Evolutionary conservation across 2,329 filamentous ascomycete genomes (phyloP).

Genomic region (Ceratocystis lukuohia): DNA sequence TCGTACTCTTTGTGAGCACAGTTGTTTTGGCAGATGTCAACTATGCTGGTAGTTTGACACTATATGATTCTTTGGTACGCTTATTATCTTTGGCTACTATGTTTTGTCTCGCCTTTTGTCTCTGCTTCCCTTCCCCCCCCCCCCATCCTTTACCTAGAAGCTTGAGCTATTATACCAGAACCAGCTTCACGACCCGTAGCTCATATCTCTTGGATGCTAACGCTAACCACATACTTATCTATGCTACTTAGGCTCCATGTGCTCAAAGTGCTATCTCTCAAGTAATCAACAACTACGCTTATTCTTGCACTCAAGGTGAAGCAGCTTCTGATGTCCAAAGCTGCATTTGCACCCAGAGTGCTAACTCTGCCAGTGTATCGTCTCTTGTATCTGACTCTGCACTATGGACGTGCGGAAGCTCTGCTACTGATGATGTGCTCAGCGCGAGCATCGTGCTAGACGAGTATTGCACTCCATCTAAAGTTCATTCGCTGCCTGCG

Average conservation of each 20-base stretch:
- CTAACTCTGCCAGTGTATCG: slow-evolving; percentile 29
- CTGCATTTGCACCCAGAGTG: slow-evolving; percentile 40
- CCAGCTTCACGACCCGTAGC: background rate
- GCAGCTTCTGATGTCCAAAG: slow-evolving; percentile 34
- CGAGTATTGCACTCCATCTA: slow-evolving; percentile 37
- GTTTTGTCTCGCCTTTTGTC: slow-evolving; percentile 14
- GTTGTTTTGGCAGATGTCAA: slow-evolving; percentile 24
- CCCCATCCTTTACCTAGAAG: too few species aligned
- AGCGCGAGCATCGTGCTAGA: slow-evolving; percentile 35
- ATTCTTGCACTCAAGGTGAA: slow-evolving; percentile 30
- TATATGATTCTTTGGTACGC: slow-evolving; percentile 32
- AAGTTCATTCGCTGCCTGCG: slow-evolving; percentile 32
- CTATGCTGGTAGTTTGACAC: slow-evolving; percentile 34
- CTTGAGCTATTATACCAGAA: background rate
- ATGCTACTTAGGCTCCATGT: slow-evolving; percentile 35
- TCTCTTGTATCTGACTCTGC: slow-evolving; percentile 30
- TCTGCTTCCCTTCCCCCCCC: background rate
- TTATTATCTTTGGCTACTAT: background rate
- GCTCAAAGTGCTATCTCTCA: slow-evolving; percentile 34
- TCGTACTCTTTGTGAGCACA: background rate
- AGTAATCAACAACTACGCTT: slow-evolving; percentile 33
- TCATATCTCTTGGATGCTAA: background rate
- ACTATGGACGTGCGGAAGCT: slow-evolving; percentile 32
- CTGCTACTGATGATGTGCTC: slow-evolving; percentile 35
- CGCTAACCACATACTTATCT: background rate